Conservation (phyloP, 225 moss, liverwort and hornwort genomes). For the Neckera pumila region DNA sequence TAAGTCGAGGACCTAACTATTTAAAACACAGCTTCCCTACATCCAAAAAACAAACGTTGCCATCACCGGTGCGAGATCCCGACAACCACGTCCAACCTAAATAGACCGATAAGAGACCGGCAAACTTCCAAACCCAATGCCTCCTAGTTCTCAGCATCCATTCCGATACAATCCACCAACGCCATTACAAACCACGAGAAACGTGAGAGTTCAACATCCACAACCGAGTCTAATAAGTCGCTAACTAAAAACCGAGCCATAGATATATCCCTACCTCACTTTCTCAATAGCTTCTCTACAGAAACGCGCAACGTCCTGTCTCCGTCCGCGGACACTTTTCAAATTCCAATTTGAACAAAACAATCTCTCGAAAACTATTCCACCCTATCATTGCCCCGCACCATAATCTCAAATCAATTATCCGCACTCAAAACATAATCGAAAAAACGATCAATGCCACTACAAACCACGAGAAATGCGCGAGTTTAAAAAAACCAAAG, state of each 20-base stretch:
- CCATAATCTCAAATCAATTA: not conserved
- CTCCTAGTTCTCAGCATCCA: not conserved
- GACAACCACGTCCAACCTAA: not conserved
- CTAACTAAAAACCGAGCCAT: not conserved
- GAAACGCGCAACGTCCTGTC: not conserved
- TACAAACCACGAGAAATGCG: not conserved
- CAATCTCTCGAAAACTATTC: not conserved
- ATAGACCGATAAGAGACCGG: not conserved
- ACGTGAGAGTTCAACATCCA: not conserved
- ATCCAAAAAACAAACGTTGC: not conserved
- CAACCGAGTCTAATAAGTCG: not conserved
- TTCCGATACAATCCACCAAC: not conserved
- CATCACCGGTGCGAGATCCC: not conserved
- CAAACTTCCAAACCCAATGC: not conserved
- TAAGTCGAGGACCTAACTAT: not conserved
- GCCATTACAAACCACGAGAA: not conserved
- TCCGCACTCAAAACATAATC: not conserved
- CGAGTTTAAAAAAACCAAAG: not conserved
- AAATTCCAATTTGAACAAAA: not conserved
- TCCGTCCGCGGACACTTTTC: not conserved
- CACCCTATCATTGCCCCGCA: not conserved
- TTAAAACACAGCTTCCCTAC: not conserved
- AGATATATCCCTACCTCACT: not conserved
- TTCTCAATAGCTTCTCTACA: not conserved
- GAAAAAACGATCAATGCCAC: not conserved